Evolutionary conservation across 371 early-diverging fungal species (phyloP).

Genomic region (Amoeboaphelidium protococcarum): DNA sequence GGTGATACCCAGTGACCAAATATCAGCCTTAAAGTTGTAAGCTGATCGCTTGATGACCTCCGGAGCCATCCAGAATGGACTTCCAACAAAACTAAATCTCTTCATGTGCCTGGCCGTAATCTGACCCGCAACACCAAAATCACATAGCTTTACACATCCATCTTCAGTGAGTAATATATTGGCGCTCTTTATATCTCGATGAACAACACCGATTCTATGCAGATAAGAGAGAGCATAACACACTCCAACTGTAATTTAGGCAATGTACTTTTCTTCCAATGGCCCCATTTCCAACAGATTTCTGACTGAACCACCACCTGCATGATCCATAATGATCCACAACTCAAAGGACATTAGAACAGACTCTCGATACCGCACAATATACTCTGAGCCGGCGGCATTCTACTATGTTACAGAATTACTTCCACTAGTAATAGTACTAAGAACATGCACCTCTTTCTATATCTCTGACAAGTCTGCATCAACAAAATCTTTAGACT

Average conservation of each 20-base stretch:
- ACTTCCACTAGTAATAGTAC: constrained; percentile 15
- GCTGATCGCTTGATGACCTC: constrained; percentile 19
- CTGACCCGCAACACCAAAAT: constrained; percentile 27
- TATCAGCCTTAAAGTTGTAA: constrained; percentile 24
- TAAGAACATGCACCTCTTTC: constrained; percentile 61
- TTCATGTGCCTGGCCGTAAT: constrained; percentile 32
- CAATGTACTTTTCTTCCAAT: not conserved
- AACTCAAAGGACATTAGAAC: constrained; percentile 66
- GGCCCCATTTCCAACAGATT: constrained; percentile 29
- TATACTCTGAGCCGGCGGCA: constrained; percentile 63
- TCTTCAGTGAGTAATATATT: constrained; percentile 18
- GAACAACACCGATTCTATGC: constrained; percentile 78
- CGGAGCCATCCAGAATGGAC: constrained; percentile 28
- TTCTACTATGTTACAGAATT: constrained; percentile 6
- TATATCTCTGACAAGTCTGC: constrained; percentile 89
- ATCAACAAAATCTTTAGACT: constrained; percentile 81
- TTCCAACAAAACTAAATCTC: constrained; percentile 65
- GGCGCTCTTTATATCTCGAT: constrained; percentile 75
- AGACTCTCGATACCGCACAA: constrained; percentile 76
- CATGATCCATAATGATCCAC: constrained; percentile 95
- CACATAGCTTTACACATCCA: constrained; percentile 20
- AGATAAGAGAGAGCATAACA: constrained; percentile 64
- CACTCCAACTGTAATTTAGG: constrained; percentile 56
- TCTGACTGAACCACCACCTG: constrained; percentile 74
- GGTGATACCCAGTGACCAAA: constrained; percentile 56